Conservation (phyloP, 2,329 filamentous ascomycete species). For the Graphilbum sp. region DNA sequence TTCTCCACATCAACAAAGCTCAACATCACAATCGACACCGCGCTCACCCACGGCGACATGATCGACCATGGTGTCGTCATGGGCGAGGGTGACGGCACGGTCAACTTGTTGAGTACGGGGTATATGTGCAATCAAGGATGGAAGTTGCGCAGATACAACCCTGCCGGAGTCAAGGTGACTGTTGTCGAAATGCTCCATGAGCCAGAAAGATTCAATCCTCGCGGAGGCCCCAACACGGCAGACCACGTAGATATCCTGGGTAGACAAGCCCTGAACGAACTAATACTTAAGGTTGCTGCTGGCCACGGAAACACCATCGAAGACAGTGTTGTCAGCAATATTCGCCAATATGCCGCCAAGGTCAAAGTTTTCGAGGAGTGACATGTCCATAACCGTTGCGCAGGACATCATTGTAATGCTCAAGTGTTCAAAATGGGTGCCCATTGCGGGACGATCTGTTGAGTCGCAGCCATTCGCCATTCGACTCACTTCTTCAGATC, state of each 20-base stretch:
- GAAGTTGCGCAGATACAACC: conserved; percentile 88
- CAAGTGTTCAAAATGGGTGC: too few relatives aligned
- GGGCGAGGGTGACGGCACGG: conserved; percentile 91
- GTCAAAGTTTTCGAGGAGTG: conserved; percentile 65
- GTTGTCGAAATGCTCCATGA: conserved; percentile 95
- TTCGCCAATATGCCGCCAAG: conserved; percentile 64
- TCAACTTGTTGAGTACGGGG: conserved; percentile 77
- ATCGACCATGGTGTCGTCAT: conserved; percentile 84
- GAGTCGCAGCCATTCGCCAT: too few relatives aligned
- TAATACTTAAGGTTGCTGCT: conserved; percentile 73
- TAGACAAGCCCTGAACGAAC: conserved; percentile 72
- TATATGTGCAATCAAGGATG: conserved; percentile 98
- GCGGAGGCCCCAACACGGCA: conserved; percentile 54
- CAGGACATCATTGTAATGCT: too few relatives aligned
- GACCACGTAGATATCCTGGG: conserved; percentile 97
- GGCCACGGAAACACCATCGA: conserved; percentile 68
- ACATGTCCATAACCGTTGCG: conserved; percentile 1
- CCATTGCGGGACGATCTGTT: too few relatives aligned
- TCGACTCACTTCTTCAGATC: too few relatives aligned
- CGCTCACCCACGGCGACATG: conserved; percentile 33
- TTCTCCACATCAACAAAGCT: conserved; percentile 46
- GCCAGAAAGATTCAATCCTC: conserved; percentile 76
- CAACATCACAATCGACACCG: conserved; percentile 60
- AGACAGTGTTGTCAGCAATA: conserved; percentile 65
- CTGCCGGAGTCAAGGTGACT: conserved; percentile 62